Evolutionary conservation across 2,329 filamentous ascomycete species (phyloP).

Genomic region (Exophiala mesophila): DNA sequence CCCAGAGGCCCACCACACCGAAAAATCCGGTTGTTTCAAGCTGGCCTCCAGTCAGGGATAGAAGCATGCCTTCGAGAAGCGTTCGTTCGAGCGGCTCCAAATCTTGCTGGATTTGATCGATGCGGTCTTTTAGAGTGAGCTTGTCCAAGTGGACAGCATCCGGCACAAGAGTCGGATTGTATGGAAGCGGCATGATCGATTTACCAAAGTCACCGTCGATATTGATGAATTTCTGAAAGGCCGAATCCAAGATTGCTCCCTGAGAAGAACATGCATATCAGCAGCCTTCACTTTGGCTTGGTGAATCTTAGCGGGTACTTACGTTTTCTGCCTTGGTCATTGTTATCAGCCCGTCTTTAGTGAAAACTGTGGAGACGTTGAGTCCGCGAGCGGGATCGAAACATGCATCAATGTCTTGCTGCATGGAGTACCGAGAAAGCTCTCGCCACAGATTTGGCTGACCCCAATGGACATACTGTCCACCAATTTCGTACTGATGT

Average conservation of each 20-base stretch:
- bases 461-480: conserved; percentile 46
- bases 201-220: conserved; percentile 30
- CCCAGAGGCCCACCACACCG: conserved; percentile 31
- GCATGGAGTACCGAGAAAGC: conserved; percentile 1
- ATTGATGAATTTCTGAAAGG: conserved; percentile 28
- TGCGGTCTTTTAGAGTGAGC: conserved; percentile 29
- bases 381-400: not conserved
- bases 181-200: conserved; percentile 35
- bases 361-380: not conserved
- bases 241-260: not conserved
- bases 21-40: conserved; percentile 26
- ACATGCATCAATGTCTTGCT: not conserved
- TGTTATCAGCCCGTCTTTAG: not conserved
- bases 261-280: no score
- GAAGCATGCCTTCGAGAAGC: conserved; percentile 23
- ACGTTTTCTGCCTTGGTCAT: not conserved
- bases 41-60: conserved; percentile 15
- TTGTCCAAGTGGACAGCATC: conserved; percentile 29
- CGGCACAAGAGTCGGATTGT: conserved; percentile 30
- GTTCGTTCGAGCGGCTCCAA: conserved; percentile 22
- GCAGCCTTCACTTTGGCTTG: no score
- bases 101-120: conserved; percentile 28
- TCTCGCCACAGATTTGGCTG: conserved; percentile 43
- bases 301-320: not conserved
- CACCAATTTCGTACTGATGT: conserved; percentile 46